phyloP scores from a whole-genome alignment of 169 alveolate genomes.

The Plasmodium vivax region DNA sequence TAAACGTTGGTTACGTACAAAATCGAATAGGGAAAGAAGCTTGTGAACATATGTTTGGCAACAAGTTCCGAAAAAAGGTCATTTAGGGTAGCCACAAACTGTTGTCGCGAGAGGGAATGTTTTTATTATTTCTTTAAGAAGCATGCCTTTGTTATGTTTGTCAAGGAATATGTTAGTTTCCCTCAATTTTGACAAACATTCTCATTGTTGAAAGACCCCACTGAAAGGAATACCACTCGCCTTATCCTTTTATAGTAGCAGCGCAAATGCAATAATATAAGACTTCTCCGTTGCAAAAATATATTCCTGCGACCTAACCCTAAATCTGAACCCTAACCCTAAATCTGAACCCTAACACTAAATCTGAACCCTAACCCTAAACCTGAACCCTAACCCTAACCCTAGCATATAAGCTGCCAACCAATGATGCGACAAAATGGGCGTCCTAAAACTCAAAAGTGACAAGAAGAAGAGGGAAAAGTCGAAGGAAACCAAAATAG shows the following conservation, averaged over 20 bases:
- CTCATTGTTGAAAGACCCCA: not conserved
- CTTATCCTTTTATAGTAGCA: not conserved
- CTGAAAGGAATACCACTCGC: not conserved
- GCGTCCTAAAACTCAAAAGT: constrained; percentile 48
- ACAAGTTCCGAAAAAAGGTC: not conserved
- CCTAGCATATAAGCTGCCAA: not conserved
- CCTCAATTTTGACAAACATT: not conserved
- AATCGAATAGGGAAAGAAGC: not conserved
- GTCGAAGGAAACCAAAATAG: constrained; percentile 45
- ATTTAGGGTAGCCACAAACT: not conserved
- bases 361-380: not conserved
- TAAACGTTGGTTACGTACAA: not conserved
- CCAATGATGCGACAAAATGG: constrained; percentile 10
- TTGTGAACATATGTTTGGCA: not conserved
- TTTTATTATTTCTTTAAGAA: no score
- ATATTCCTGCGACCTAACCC: not conserved
- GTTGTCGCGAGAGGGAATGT: not conserved
- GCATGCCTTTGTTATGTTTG: not conserved
- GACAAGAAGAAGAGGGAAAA: constrained; percentile 62
- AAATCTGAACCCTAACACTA: no score
- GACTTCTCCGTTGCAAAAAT: not conserved
- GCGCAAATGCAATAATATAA: not conserved
- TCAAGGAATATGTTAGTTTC: not conserved
- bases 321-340: not conserved
- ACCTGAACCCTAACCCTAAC: not conserved